Base-by-base conservation (phyloP, 208 protist genomes). In the Herpetomonas muscarum region DNA sequence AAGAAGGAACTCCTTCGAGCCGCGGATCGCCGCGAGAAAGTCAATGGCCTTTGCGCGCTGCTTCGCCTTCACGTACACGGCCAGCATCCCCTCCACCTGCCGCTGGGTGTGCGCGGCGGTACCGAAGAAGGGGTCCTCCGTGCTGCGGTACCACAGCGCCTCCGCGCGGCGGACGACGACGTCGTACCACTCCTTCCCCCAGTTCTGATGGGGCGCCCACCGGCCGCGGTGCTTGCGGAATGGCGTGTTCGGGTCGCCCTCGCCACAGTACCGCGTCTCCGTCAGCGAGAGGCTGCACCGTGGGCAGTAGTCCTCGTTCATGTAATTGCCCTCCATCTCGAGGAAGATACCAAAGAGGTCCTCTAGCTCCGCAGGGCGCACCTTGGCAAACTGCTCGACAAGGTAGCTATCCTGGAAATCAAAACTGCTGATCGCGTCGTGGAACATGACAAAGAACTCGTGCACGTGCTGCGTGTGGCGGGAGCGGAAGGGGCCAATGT, bases 271-370 rank as follows among this genome's bases (percentile, higher is more conserved):
- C 15, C 79, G 81, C 32, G 89, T 95, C 34, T 70, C 86, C 25
- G 69, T 77, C 56, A 85, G 85, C 21, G 89, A 84, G 22, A 93
- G 61, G 55, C 85, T 93, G 74, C 89, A 95, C 4, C 89, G 79
- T 7, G 89, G 89, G 69, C 89, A 95, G 74, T 79, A 85, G 48
- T 83, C 79, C 41, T 76, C 50, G 46, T 92, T 50, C 13, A 95
- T 76, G 62, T 93, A 93, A 57, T 95, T 95, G 32, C 64, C 68
- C 77, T 95, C 85, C 85, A 95, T 95, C 68, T 95, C 89, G n/a
- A 95, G 65, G 34, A 95, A 93, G 65, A 93, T 73, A 42, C 67
- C 89, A 54, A 93, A 95, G 32, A 95, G 46, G 62, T 95, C 89
- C 26, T 75, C 51, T 25, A 95, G 70, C 37, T 76, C 61, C 52